Conservation (phyloP, 306 rosid genomes). For the Malus domestica region DNA sequence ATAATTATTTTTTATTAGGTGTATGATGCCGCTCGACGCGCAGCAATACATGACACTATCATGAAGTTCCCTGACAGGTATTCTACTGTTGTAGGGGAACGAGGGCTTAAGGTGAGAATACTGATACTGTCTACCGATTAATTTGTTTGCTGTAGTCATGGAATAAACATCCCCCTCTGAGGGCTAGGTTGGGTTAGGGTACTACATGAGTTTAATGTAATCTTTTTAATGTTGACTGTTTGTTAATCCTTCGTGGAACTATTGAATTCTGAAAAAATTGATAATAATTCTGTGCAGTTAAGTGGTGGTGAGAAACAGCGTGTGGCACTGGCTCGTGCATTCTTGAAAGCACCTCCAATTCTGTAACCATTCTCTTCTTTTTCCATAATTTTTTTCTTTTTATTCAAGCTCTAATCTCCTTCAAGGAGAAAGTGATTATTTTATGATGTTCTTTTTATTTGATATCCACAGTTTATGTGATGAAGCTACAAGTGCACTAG, state of each 20-base stretch:
- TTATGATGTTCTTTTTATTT: background rate
- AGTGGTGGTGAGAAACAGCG: constrained; percentile 99
- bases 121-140: background rate
- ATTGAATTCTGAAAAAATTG: constrained; percentile 9
- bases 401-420: constrained; percentile 8
- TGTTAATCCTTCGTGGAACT: background rate
- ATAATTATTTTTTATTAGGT: constrained; percentile 41
- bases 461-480: constrained; percentile 65
- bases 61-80: constrained; percentile 78
- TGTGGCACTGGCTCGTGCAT: constrained; percentile 93
- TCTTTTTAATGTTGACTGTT: background rate
- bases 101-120: constrained; percentile 87
- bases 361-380: constrained; percentile 45
- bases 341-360: constrained; percentile 88
- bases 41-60: constrained; percentile 91
- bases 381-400: background rate
- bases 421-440: background rate
- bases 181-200: background rate
- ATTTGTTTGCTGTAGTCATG: constrained; percentile 6
- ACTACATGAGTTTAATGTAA: background rate
- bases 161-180: constrained; percentile 7
- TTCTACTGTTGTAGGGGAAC: constrained; percentile 86
- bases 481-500: constrained; percentile 99
- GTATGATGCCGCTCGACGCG: constrained; percentile 81
- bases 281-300: constrained; percentile 45